Evolutionary conservation across 163 green algal species (phyloP).

Genomic region (Volvox carteri): DNA sequence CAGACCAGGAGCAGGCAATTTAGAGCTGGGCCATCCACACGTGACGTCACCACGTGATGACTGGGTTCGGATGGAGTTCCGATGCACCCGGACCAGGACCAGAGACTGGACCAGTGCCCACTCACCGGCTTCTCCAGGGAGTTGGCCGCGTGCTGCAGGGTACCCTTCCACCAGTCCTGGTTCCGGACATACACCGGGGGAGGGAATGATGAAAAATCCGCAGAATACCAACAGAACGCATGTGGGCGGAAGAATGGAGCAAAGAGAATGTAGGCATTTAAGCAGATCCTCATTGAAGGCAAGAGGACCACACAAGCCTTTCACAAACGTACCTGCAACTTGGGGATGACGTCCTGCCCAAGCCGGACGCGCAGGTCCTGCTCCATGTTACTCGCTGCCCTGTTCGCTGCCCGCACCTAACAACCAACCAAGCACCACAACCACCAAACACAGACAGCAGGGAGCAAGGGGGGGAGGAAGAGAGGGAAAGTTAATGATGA

Average conservation of each 20-base stretch:
- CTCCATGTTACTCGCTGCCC: not conserved
- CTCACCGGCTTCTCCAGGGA: slow-evolving; percentile 1
- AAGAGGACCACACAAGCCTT: not conserved
- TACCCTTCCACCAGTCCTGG: slow-evolving; percentile 39
- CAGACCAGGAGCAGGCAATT: not conserved
- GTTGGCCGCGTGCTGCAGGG: not conserved
- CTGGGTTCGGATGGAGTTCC: too few species aligned
- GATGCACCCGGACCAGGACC: too few species aligned
- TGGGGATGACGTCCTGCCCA: slow-evolving; percentile 55
- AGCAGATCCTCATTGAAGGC: not conserved
- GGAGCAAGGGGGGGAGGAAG: not conserved
- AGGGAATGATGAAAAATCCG: not conserved
- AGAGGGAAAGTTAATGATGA: not conserved
- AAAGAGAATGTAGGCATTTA: not conserved
- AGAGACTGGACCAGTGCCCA: not conserved
- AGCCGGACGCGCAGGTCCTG: slow-evolving; percentile 36
- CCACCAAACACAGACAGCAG: too few species aligned
- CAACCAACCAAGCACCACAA: too few species aligned
- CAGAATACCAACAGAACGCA: not conserved
- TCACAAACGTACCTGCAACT: slow-evolving; percentile 27
- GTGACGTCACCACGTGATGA: too few species aligned
- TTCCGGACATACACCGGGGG: not conserved
- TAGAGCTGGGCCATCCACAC: not conserved
- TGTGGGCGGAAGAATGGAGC: not conserved
- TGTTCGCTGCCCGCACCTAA: slow-evolving; percentile 34